Evolutionary conservation across 1,284 basidiomycete species (phyloP).

Genomic region (Phylloporus sp.): DNA sequence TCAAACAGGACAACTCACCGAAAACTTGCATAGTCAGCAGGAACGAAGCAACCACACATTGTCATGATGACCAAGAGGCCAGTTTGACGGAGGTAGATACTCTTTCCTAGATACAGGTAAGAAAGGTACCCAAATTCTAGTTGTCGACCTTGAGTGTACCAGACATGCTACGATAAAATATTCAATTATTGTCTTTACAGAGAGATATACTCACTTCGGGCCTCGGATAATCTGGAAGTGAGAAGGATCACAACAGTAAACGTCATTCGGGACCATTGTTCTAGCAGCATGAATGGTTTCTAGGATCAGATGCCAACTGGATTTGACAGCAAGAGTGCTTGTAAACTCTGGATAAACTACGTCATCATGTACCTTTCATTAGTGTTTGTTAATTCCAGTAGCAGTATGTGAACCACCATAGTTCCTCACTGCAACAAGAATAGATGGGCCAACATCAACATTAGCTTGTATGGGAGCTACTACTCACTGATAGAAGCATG

Average conservation of each 20-base stretch:
- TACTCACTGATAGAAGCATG: constrained; percentile 74
- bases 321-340: constrained; percentile 83
- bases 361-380: not conserved
- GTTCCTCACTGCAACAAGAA: constrained; percentile 56
- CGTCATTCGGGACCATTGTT: constrained; percentile 83
- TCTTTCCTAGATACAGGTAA: constrained; percentile 66
- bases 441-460: not conserved
- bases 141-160: constrained; percentile 44
- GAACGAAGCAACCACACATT: constrained; percentile 89
- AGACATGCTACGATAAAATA: constrained; percentile 67
- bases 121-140: not conserved
- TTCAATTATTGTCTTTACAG: not conserved
- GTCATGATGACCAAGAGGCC: constrained; percentile 86
- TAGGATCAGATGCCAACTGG: constrained; percentile 85
- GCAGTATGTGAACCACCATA: constrained; percentile 54
- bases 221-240: constrained; percentile 90
- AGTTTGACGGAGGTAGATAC: constrained; percentile 88
- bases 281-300: constrained; percentile 74
- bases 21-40: constrained; percentile 89
- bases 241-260: constrained; percentile 80
- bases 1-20: constrained; percentile 44
- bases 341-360: constrained; percentile 88
- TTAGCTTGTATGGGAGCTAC: not conserved
- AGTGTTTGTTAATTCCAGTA: not conserved
- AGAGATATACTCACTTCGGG: constrained; percentile 66